Percentiles rank a stretch among this genome's conserved stretches.
These are phyloP conservation scores for Nicotiana paniculata DNA, from an alignment of 257 asterid genomes.

Conservation along the genomic window DNA sequence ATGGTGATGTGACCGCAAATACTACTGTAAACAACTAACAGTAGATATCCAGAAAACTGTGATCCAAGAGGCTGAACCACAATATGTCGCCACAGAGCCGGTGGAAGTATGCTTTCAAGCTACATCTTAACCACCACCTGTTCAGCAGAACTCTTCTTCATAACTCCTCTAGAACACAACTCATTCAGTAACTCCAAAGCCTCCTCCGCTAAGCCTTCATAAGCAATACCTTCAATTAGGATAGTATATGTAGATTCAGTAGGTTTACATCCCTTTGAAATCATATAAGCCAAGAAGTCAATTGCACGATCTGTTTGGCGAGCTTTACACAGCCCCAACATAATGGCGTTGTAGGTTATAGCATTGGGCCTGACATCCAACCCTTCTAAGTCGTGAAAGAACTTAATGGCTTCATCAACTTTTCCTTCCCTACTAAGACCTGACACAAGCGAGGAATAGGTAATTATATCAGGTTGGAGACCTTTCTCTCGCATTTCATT, in stretches of 20 bases:
- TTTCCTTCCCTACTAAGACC: conserved; percentile 83
- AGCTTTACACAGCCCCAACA: conserved; percentile 81
- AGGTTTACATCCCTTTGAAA: conserved; percentile 74
- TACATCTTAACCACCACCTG: conserved; percentile 19
- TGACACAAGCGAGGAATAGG: conserved; percentile 60
- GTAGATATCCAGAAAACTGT: not conserved
- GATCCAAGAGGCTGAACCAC: not conserved
- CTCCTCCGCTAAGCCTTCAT: conserved; percentile 61
- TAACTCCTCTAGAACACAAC: conserved; percentile 61
- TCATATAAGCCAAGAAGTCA: conserved; percentile 63
- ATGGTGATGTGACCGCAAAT: not conserved
- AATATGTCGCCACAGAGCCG: not conserved
- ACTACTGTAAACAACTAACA: not conserved
- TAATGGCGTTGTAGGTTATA: conserved; percentile 57
- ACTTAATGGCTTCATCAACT: conserved; percentile 58
- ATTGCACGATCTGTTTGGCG: conserved; percentile 74
- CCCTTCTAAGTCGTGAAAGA: conserved; percentile 57
- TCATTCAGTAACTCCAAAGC: conserved; percentile 63
- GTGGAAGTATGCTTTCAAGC: not conserved
- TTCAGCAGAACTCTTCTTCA: conserved; percentile 57
- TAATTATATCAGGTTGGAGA: conserved; percentile 59
- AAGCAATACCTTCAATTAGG: conserved; percentile 64
- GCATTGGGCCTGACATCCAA: conserved; percentile 58
- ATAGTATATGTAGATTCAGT: conserved; percentile 75
- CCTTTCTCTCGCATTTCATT: conserved; percentile 65